phyloP scores from a whole-genome alignment of 2,329 filamentous ascomycete genomes.

The Ceratocystis lukuohia region DNA sequence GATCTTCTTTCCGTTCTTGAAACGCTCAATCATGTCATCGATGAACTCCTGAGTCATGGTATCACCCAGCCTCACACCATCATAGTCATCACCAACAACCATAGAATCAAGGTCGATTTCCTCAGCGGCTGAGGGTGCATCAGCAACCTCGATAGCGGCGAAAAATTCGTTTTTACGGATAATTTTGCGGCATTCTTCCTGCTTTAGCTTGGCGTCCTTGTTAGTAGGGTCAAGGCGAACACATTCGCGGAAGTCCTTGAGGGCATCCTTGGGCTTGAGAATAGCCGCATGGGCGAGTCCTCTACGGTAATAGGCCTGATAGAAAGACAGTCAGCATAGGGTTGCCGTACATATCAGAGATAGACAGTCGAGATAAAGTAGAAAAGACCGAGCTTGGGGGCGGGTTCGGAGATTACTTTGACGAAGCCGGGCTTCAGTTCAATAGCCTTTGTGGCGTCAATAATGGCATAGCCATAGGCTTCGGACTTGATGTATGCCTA shows the following conservation, averaged over 20 bases:
- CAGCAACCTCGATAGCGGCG: conserved; percentile 83
- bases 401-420: conserved; percentile 47
- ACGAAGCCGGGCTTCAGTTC: conserved; percentile 77
- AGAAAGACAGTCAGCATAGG: background rate
- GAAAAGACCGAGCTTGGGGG: too few species aligned
- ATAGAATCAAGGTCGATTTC: conserved; percentile 82
- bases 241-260: conserved; percentile 85
- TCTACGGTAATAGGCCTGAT: conserved; percentile 81
- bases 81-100: conserved; percentile 67
- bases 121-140: conserved; percentile 83
- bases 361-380: too few species aligned
- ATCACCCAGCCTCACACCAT: conserved; percentile 62
- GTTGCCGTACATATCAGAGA: background rate
- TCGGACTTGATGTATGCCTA: conserved; percentile 93
- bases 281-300: conserved; percentile 87
- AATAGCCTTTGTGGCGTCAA: conserved; percentile 81
- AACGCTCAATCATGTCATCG: conserved; percentile 90
- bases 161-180: conserved; percentile 87
- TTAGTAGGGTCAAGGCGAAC: conserved; percentile 76
- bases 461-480: conserved; percentile 82
- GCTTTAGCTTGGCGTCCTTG: conserved; percentile 79
- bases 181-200: conserved; percentile 87
- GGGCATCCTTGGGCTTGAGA: conserved; percentile 71
- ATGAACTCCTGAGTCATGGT: conserved; percentile 96
- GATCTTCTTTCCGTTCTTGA: conserved; percentile 91